These are phyloP conservation scores for Penicillium mononematosum DNA, from an alignment of 495 filamentous ascomycete species.

Conservation along the genomic window DNA sequence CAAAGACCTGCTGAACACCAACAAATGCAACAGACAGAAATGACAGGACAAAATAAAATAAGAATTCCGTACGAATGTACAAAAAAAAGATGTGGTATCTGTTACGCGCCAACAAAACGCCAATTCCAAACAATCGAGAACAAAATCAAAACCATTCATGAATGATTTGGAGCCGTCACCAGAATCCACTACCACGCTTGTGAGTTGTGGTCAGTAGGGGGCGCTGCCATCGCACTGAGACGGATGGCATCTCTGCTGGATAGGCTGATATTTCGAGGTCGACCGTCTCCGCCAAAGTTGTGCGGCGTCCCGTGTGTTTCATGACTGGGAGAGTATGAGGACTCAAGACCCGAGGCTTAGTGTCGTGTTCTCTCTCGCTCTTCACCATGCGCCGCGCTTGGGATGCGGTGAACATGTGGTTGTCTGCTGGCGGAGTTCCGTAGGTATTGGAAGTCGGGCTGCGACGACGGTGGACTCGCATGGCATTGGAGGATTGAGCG, in stretches of 20 bases:
- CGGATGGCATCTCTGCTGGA: conserved; percentile 46
- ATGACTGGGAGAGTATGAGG: conserved; percentile 65
- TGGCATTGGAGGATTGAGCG: conserved; percentile 28
- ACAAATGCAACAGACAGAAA: conserved; percentile 13
- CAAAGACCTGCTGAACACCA: not conserved
- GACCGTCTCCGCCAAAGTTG: conserved; percentile 51
- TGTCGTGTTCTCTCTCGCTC: conserved; percentile 57
- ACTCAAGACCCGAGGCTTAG: conserved; percentile 59
- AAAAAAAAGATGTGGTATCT: conserved; percentile 39
- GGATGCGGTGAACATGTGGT: conserved; percentile 63
- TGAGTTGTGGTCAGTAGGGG: conserved; percentile 21
- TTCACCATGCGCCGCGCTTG: conserved; percentile 71
- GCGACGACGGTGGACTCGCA: conserved; percentile 56
- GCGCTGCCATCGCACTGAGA: conserved; percentile 40
- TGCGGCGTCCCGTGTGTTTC: conserved; percentile 54
- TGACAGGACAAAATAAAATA: conserved; percentile 11
- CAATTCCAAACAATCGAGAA: conserved; percentile 26
- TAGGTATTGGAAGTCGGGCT: conserved; percentile 58
- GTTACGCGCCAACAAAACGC: conserved; percentile 33
- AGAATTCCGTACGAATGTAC: conserved; percentile 8
- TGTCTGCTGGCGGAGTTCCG: conserved; percentile 57
- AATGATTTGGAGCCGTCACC: conserved; percentile 16
- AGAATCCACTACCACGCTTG: conserved; percentile 19
- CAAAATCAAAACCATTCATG: conserved; percentile 15
- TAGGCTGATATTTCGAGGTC: conserved; percentile 45